Conservation (phyloP, 2,329 filamentous ascomycete species). For the Dactylellina drechsleri region DNA sequence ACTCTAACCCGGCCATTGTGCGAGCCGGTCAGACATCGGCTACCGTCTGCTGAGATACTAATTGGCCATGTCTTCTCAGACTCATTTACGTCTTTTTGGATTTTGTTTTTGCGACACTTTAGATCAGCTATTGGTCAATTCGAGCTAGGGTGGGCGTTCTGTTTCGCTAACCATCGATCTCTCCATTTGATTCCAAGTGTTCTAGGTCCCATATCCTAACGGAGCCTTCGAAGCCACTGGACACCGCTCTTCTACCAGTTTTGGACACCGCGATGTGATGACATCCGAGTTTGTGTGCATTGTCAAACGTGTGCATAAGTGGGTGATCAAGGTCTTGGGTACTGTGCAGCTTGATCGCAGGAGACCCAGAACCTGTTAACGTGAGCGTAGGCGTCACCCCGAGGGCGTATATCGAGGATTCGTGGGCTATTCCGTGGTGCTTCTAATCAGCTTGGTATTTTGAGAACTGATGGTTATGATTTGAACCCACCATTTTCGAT, state of each 20-base stretch:
- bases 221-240: constrained; percentile 88
- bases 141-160: background rate
- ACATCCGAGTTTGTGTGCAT: constrained; percentile 86
- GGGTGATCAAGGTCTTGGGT: constrained; percentile 77
- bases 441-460: constrained; percentile 49
- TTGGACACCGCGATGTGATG: constrained; percentile 82
- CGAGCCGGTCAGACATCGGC: constrained; percentile 85
- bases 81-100: constrained; percentile 28
- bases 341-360: constrained; percentile 81
- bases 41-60: constrained; percentile 83
- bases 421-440: constrained; percentile 71
- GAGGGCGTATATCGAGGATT: constrained; percentile 84
- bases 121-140: background rate
- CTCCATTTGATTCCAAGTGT: constrained; percentile 68
- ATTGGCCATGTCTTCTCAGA: constrained; percentile 80
- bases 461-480: constrained; percentile 52
- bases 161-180: constrained; percentile 65
- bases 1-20: constrained; percentile 89
- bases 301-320: constrained; percentile 79
- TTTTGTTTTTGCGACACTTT: background rate
- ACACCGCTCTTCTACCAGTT: constrained; percentile 77
- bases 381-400: constrained; percentile 78
- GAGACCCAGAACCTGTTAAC: constrained; percentile 85
- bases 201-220: constrained; percentile 80
- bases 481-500: constrained; percentile 77